Evolutionary conservation across 306 rosid genomes (phyloP).

Genomic region (Nissolia schottii): DNA sequence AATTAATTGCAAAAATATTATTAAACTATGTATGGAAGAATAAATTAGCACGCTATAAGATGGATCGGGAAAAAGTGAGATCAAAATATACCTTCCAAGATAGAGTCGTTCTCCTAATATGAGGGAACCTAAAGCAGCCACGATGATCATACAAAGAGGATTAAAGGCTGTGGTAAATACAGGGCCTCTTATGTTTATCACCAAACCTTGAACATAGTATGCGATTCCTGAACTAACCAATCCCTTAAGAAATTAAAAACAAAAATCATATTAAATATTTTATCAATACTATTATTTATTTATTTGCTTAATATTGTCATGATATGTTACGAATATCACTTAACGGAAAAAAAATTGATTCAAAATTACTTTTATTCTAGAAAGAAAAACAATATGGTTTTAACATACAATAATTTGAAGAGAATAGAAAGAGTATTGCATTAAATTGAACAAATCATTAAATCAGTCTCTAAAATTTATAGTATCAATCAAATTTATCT

Average conservation of each 20-base stretch:
- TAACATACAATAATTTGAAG: not conserved
- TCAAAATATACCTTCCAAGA: slow-evolving; percentile 41
- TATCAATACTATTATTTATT: no score
- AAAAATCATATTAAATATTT: no score
- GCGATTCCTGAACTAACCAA: slow-evolving; percentile 56
- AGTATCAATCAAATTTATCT: no score
- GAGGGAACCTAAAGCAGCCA: slow-evolving; percentile 45
- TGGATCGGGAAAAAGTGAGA: not conserved
- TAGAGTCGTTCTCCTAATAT: slow-evolving; percentile 50
- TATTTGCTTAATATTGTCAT: no score
- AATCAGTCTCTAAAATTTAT: no score
- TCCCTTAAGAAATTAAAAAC: slow-evolving; percentile 32
- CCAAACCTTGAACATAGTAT: slow-evolving; percentile 61
- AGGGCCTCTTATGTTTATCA: slow-evolving; percentile 60
- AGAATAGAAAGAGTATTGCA: not conserved
- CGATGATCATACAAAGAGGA: slow-evolving; percentile 67
- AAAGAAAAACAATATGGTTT: not conserved
- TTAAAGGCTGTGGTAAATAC: slow-evolving; percentile 67
- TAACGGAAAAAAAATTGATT: not conserved
- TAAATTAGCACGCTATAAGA: no score
- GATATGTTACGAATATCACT: no score
- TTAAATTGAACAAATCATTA: no score
- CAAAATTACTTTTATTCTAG: not conserved
- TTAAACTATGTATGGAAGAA: no score
- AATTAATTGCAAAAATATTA: no score